Percentiles rank a stretch among this genome's conserved stretches.
These are phyloP conservation scores for Boletus speciosus DNA, from an alignment of 768 basidiomycete genomes.

Conservation along the genomic window DNA sequence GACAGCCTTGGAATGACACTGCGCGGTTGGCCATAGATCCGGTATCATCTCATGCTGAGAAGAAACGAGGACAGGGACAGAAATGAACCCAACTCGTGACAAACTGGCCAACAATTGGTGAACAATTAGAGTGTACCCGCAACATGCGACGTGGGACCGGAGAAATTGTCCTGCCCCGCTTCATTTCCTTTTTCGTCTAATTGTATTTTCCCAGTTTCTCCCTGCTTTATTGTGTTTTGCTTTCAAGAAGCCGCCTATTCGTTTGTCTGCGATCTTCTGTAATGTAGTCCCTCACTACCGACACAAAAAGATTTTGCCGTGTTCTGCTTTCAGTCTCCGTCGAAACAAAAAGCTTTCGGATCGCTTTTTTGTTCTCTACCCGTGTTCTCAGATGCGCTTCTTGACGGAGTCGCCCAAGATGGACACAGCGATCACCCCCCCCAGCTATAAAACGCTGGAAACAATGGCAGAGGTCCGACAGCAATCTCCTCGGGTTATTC, in stretches of 20 bases:
- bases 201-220: slow-evolving; percentile 35
- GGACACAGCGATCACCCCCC: slow-evolving; percentile 32
- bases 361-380: slow-evolving; percentile 34
- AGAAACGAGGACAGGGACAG: slow-evolving; percentile 11
- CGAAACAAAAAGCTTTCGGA: slow-evolving; percentile 30
- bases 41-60: slow-evolving; percentile 19
- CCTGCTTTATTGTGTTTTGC: slow-evolving; percentile 33
- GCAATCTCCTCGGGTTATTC: slow-evolving; percentile 20
- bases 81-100: slow-evolving; percentile 13
- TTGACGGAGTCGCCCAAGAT: slow-evolving; percentile 32
- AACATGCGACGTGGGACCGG: slow-evolving; percentile 22
- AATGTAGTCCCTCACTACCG: slow-evolving; percentile 33
- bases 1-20: slow-evolving; percentile 9
- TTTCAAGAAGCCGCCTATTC: slow-evolving; percentile 23
- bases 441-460: slow-evolving; percentile 35
- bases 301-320: slow-evolving; percentile 34
- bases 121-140: slow-evolving; percentile 32
- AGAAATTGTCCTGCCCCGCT: slow-evolving; percentile 9
- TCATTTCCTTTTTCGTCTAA: slow-evolving; percentile 35
- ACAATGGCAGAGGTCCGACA: slow-evolving; percentile 30
- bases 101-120: slow-evolving; percentile 12
- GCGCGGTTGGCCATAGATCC: slow-evolving; percentile 20
- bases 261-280: slow-evolving; percentile 22
- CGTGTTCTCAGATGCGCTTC: slow-evolving; percentile 24
- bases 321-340: slow-evolving; percentile 14